Percentiles rank a stretch among this genome's conserved stretches.
Conservation (phyloP, 2,329 filamentous ascomycete genomes). For the Talaromyces sp. region DNA sequence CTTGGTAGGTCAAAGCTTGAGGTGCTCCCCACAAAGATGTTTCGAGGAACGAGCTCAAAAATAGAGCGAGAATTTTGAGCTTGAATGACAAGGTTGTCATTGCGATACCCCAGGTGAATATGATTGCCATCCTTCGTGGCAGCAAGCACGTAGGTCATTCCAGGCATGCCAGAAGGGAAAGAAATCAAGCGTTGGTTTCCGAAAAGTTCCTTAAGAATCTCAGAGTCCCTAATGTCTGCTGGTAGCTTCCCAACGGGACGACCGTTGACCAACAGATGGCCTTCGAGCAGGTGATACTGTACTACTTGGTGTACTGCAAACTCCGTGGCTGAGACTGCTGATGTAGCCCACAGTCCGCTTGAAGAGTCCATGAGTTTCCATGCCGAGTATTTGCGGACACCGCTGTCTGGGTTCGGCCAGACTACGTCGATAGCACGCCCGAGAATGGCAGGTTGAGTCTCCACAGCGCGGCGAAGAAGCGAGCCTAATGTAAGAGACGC, state of each 20-base stretch:
- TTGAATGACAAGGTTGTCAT: constrained; percentile 38
- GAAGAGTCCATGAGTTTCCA: constrained; percentile 19
- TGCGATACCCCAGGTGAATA: constrained; percentile 52
- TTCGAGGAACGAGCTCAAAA: constrained; percentile 30
- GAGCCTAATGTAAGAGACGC: constrained; percentile 33
- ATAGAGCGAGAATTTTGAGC: constrained; percentile 36
- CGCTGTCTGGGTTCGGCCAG: constrained; percentile 37
- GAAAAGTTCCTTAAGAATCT: constrained; percentile 47
- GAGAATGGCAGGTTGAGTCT: constrained; percentile 21
- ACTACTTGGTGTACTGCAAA: constrained; percentile 29
- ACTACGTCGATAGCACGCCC: constrained; percentile 30
- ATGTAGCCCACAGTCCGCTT: constrained; percentile 28
- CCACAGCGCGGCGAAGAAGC: constrained; percentile 32
- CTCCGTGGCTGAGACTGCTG: constrained; percentile 20
- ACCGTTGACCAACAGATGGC: constrained; percentile 46
- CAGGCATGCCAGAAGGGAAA: constrained; percentile 46
- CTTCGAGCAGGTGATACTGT: constrained; percentile 43
- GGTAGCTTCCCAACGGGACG: constrained; percentile 50
- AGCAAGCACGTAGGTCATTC: constrained; percentile 49
- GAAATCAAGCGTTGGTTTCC: constrained; percentile 47
- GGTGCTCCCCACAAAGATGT: constrained; percentile 17
- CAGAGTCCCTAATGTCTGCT: constrained; percentile 40
- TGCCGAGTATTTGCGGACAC: constrained; percentile 11
- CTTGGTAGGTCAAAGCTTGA: constrained; percentile 45
- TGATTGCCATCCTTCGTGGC: constrained; percentile 31